Conservation (phyloP, 495 filamentous ascomycete genomes). For the Aspergillus biplanus region DNA sequence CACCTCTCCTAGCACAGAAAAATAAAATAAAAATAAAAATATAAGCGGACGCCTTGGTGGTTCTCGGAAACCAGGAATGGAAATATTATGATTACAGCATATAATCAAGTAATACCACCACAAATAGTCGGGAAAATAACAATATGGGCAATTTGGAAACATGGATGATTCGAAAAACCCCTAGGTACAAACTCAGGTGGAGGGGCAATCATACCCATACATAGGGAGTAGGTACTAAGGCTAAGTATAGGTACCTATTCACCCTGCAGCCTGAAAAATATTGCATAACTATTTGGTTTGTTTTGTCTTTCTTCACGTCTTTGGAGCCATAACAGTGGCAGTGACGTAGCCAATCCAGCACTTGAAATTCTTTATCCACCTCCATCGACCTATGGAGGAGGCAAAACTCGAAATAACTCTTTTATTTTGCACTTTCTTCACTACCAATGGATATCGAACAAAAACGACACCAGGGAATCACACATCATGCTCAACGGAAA, state of each 20-base stretch:
- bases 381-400: neutral
- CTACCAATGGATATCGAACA: slow-evolving; percentile 7
- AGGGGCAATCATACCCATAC: neutral
- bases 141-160: neutral
- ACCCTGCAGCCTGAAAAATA: too few species aligned
- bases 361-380: neutral
- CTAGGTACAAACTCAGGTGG: neutral
- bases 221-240: too few species aligned
- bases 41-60: neutral
- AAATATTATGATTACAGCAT: neutral
- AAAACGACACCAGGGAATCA: neutral
- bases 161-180: neutral
- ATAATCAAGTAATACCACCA: neutral
- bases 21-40: neutral
- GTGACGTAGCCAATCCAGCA: neutral
- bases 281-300: neutral
- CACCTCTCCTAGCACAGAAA: neutral
- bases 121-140: neutral
- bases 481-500: slow-evolving; percentile 1
- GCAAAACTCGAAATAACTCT: neutral
- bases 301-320: neutral
- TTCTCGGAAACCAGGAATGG: too few species aligned
- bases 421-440: slow-evolving; percentile 1
- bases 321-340: neutral
- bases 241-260: too few species aligned